Evolutionary conservation across 331 rosid species (phyloP).

Genomic region (Prunus yedoensis): DNA sequence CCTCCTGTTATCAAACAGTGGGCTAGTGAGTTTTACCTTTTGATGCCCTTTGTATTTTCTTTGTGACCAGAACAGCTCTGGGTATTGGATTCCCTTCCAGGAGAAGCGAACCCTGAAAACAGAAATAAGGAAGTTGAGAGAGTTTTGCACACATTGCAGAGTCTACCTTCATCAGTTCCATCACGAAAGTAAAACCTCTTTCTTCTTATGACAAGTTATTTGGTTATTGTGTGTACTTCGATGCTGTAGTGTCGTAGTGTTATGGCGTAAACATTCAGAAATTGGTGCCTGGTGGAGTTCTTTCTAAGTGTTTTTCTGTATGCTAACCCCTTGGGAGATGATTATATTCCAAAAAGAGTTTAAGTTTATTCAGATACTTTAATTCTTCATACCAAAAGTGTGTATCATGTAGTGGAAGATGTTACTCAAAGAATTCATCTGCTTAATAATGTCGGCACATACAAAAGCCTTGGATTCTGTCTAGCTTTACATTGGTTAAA

Average conservation of each 20-base stretch:
- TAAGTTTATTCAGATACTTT: background rate
- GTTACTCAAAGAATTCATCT: no score
- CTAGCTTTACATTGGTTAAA: background rate
- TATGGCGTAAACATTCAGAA: no score
- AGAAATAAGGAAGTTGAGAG: slow-evolving; percentile 68
- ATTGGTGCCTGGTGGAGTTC: background rate
- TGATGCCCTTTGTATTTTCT: slow-evolving; percentile 7
- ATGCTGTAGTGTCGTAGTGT: background rate
- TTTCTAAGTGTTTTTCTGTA: background rate
- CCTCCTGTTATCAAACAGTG: background rate
- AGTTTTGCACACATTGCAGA: slow-evolving; percentile 67
- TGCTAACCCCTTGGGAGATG: no score
- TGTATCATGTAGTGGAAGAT: background rate
- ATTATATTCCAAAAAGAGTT: no score
- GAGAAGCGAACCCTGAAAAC: slow-evolving; percentile 51
- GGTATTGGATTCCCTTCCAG: slow-evolving; percentile 89
- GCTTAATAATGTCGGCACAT: background rate
- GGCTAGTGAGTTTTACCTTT: background rate
- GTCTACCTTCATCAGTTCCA: slow-evolving; percentile 61
- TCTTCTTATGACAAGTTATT: background rate
- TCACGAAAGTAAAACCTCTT: slow-evolving; percentile 70
- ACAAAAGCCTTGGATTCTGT: background rate
- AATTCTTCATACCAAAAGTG: background rate
- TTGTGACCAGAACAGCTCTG: slow-evolving; percentile 76
- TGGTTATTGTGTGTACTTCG: background rate